These are phyloP conservation scores for Amphibolis antarctica DNA, from an alignment of 106 monocot species.

Conservation along the genomic window DNA sequence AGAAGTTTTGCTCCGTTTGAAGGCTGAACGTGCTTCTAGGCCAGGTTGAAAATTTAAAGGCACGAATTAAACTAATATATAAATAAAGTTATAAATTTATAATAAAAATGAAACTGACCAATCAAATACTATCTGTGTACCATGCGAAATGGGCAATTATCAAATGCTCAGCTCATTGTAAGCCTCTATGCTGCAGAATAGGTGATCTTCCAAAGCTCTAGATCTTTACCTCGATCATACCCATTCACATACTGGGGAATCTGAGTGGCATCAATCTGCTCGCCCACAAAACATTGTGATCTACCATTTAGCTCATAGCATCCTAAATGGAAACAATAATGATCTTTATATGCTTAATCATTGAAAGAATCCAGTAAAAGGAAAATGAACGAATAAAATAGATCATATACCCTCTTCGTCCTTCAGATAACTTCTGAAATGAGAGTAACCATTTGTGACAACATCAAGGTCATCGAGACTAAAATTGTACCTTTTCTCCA, in stretches of 20 bases:
- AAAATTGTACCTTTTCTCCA: slow-evolving; percentile 95
- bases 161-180: no score
- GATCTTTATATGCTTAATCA: neutral
- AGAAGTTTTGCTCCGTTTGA: no score
- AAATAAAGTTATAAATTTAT: no score
- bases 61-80: no score
- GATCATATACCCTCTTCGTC: slow-evolving; percentile 27
- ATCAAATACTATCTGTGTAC: no score
- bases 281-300: slow-evolving; percentile 33
- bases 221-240: slow-evolving; percentile 75
- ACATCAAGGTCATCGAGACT: slow-evolving; percentile 72
- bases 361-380: neutral
- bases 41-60: no score
- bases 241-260: slow-evolving; percentile 68
- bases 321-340: slow-evolving; percentile 12
- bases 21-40: no score
- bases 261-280: slow-evolving; percentile 38
- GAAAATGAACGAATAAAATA: neutral
- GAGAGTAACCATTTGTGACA: slow-evolving; percentile 84
- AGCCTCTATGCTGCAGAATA: no score
- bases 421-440: slow-evolving; percentile 50
- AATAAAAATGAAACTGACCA: no score
- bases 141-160: no score
- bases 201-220: slow-evolving; percentile 65
- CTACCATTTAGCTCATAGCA: slow-evolving; percentile 4